Base-by-base conservation (phyloP, 2,329 filamentous ascomycete species). In the Diplodia scrobiculata region DNA sequence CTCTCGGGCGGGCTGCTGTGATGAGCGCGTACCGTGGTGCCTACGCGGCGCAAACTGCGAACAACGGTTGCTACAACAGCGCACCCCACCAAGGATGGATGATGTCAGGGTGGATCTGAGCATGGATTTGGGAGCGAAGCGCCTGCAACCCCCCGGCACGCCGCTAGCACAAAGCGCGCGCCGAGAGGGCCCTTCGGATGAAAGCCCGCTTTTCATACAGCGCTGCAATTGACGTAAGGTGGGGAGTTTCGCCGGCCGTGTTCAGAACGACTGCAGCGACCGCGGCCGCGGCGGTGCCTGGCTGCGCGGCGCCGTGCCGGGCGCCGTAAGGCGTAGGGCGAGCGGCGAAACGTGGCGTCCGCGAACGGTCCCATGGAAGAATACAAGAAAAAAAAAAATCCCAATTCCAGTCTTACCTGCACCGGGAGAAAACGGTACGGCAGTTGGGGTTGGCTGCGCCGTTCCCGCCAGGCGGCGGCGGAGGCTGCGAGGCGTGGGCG, bases 61-160 rank as follows among this genome's bases (percentile, higher is more conserved):
- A 10, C 9, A 13, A 9, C 27, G 36, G 7, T 45, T 25, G 48
- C 65, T 32, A 66, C 65, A 62, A 51, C 55, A 66, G 47, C 52
- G n/a, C 54, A 36, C 47, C 47, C 54, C 34, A 60, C 64, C 45
- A 41, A 41, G 55, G 54, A 47, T 53, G 50, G 47, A 54, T 66
- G 65, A 66, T 55, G 65, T 66, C 65, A 66, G 9, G 13, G 65
- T 47, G 65, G 55, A 62, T 62, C 58, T 62, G 58, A 62, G 58
- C 50, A 52, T 63, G 60, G 60, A 63, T 63, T 32, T 47, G 32
- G 19, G 60, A 52, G 48, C 32, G 45, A 63, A 53, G 52, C 38
- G 21, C 38, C 48, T 53, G 60, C 60, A 63, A 41, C 32, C n/a
- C 60, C 60, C 48, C 27, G 48, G 36, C 34, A 47, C 60, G 19